Percentiles rank a stretch among this genome's conserved stretches.
These are phyloP conservation scores for Leptomonas pyrrhocoris DNA, from an alignment of 208 protist genomes.

Conservation along the genomic window DNA sequence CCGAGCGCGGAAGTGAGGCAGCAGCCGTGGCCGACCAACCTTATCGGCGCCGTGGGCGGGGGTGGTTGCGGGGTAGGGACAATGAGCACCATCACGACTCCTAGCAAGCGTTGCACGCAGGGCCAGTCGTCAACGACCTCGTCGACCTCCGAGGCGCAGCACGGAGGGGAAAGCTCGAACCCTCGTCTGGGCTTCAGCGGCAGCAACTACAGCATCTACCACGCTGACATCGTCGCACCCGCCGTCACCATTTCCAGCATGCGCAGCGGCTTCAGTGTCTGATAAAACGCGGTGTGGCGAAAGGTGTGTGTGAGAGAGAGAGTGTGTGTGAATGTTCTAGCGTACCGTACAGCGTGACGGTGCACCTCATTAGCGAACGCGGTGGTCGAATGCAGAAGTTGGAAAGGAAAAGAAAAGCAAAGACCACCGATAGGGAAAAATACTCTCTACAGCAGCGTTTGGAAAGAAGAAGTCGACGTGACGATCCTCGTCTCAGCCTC, in stretches of 20 bases:
- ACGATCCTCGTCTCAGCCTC: too few species aligned
- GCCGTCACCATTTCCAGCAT: slow-evolving; percentile 30
- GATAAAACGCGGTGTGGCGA: not conserved
- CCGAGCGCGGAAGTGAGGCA: slow-evolving; percentile 17
- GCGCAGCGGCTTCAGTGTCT: slow-evolving; percentile 26
- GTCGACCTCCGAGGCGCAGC: slow-evolving; percentile 22
- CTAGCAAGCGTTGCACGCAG: slow-evolving; percentile 41
- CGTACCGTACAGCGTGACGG: too few species aligned
- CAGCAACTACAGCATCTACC: slow-evolving; percentile 29
- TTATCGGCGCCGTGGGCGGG: not conserved
- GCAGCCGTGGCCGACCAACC: slow-evolving; percentile 22
- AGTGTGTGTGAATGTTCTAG: too few species aligned
- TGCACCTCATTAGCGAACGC: too few species aligned
- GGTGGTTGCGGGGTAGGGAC: not conserved
- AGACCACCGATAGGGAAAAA: too few species aligned
- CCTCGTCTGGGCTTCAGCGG: slow-evolving; percentile 15
- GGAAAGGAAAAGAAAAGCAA: too few species aligned
- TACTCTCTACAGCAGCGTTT: too few species aligned
- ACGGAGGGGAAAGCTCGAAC: slow-evolving; percentile 4
- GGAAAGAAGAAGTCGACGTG: too few species aligned
- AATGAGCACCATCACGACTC: slow-evolving; percentile 30
- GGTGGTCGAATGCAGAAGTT: too few species aligned
- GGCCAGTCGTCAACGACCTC: slow-evolving; percentile 39
- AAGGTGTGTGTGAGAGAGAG: not conserved
- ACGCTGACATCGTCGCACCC: slow-evolving; percentile 18